Conservation (phyloP, 495 filamentous ascomycete genomes). For the Penicillium lividum region DNA sequence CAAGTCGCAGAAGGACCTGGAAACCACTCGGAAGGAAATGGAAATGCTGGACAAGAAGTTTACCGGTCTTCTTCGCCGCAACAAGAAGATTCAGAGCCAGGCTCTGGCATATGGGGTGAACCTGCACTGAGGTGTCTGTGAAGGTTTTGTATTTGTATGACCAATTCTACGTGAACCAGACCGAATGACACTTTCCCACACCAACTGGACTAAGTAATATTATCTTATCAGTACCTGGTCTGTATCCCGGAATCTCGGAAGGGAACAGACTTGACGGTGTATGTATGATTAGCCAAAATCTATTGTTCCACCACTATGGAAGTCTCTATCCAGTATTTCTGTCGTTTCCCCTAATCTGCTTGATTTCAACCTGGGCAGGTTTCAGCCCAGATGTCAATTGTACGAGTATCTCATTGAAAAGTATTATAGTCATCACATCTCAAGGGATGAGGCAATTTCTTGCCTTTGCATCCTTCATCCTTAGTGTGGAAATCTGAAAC, state of each 20-base stretch:
- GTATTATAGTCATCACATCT: no score
- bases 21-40: conserved; percentile 44
- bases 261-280: not conserved
- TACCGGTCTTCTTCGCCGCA: conserved; percentile 48
- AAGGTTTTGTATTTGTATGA: no score
- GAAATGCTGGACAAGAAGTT: conserved; percentile 50
- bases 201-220: no score
- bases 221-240: no score
- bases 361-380: not conserved
- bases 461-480: no score
- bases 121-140: not conserved
- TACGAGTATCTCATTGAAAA: not conserved
- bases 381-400: not conserved
- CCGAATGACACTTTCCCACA: not conserved
- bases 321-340: not conserved
- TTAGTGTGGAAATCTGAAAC: conserved; percentile 7
- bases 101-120: conserved; percentile 27
- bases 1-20: conserved; percentile 45
- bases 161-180: not conserved
- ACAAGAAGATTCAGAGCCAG: conserved; percentile 49
- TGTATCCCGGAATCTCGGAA: no score
- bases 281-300: not conserved
- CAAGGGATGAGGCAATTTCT: no score
- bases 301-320: not conserved
- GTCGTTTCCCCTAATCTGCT: not conserved